Base-by-base conservation (phyloP, 2,329 filamentous ascomycete genomes). In the Ophiocordyceps australis region DNA sequence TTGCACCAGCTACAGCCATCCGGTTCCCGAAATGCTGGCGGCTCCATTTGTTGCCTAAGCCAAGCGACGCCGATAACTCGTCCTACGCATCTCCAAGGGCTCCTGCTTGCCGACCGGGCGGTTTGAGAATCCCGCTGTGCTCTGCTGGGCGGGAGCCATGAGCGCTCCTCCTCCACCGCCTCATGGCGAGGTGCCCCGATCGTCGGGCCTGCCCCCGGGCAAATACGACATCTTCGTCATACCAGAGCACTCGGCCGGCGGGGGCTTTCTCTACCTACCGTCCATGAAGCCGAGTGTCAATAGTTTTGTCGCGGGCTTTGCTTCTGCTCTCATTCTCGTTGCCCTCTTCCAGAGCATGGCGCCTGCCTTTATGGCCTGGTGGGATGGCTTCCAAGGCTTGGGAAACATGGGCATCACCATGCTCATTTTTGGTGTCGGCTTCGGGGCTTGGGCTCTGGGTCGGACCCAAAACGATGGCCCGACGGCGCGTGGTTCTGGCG, bases 221-320 rank as follows among this genome's bases (percentile, higher is more conserved):
- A 91, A 89, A 46, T 95, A 93, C 52, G 86, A 95, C 57, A 92
- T 95, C 45, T 94, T 94, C 56, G 77, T 94, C 47, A 85, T 95
- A 42, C 86, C 86, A 7, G 81, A 85, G 24, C 83, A 93, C 49
- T 86, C 83, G 9, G 66, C 85, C 6, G 86, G 86, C 27, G 71
- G 74, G 1, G 86, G 86, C 18, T 94, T 94, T 50, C 59, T 95
- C 16, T 94, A 95, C 49, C 67, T 95, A n/a, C 86, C 86, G 0
- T 93, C 85, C 0, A 52, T 95, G 33, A 68, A 76, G 43, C 77
- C 81, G 13, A 80, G 89, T 42, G 64, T 76, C 41, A 93, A 93
- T 50, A 92, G 81, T 52, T 95, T 94, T 49, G 64, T 83, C 14
- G 83, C 85, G 4, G 86, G 86, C 16, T 82, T 83, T 38, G 77